Percentiles rank a stretch among this genome's conserved stretches.
Conservation (phyloP, 2,329 filamentous ascomycete species). For the Pyrenophora seminiperda region DNA sequence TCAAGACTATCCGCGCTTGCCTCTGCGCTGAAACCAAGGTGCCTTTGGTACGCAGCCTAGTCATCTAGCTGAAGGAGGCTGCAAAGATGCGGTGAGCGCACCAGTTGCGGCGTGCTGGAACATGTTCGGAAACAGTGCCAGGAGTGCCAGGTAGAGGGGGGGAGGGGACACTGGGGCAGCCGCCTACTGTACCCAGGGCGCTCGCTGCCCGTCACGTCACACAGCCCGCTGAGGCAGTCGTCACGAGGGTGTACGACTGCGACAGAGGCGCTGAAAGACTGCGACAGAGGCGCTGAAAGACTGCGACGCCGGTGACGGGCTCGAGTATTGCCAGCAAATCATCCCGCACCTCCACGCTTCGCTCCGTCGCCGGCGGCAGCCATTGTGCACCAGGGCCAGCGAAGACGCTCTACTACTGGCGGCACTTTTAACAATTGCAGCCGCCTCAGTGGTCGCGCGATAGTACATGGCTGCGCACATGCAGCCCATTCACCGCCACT, state of each 20-base stretch:
- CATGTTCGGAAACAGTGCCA: conserved; percentile 1
- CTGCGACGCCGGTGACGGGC: conserved; percentile 17
- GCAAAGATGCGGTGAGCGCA: conserved; percentile 33
- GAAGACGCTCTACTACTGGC: conserved; percentile 23
- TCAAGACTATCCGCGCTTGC: conserved; percentile 41
- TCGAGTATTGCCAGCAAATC: conserved; percentile 25
- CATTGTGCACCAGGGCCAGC: conserved; percentile 20
- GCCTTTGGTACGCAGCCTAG: conserved; percentile 28
- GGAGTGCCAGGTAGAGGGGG: too few species aligned
- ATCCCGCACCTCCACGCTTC: conserved; percentile 17
- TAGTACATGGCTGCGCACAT: conserved; percentile 8
- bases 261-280: conserved; percentile 8
- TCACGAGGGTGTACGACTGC: background rate
- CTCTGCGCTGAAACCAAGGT: conserved; percentile 40
- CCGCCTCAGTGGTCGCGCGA: conserved; percentile 16
- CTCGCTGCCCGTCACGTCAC: too few species aligned
- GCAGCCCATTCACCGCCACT: conserved; percentile 25
- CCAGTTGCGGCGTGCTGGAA: conserved; percentile 1
- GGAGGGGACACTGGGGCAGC: too few species aligned
- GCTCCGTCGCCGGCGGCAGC: conserved; percentile 31
- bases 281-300: conserved; percentile 7
- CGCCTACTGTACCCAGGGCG: too few species aligned
- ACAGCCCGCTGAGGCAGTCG: too few species aligned
- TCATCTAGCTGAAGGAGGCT: conserved; percentile 24
- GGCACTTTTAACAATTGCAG: conserved; percentile 18